A percentile compares a stretch with the other conserved stretches of the same genome.
These are phyloP conservation scores for Bipolaris zeicola DNA, from an alignment of 2,329 filamentous ascomycete species.

Conservation along the genomic window DNA sequence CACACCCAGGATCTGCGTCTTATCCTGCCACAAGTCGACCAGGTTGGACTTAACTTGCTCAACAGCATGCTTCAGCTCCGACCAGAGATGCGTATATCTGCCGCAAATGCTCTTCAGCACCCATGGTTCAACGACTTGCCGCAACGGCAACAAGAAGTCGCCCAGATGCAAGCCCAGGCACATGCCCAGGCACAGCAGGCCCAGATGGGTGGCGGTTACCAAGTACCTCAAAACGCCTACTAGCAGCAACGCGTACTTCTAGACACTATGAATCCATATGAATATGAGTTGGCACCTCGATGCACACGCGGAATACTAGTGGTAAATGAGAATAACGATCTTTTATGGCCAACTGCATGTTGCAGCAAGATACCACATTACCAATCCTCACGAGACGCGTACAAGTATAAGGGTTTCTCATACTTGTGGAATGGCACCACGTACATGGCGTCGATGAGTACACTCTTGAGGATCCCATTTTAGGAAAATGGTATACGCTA, in stretches of 20 bases:
- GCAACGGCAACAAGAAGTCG: slow-evolving; percentile 53
- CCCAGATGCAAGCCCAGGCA: slow-evolving; percentile 39
- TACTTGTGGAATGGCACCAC: neutral
- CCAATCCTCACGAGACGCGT: slow-evolving; percentile 1
- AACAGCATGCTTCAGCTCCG: slow-evolving; percentile 90
- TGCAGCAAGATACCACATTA: neutral
- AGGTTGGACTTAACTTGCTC: slow-evolving; percentile 82
- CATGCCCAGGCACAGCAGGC: slow-evolving; percentile 46
- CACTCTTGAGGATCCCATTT: neutral
- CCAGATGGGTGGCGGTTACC: slow-evolving; percentile 48
- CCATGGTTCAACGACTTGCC: slow-evolving; percentile 86
- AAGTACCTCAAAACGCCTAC: slow-evolving; percentile 48
- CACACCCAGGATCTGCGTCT: slow-evolving; percentile 86
- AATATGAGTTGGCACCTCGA: neutral
- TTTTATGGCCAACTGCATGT: neutral
- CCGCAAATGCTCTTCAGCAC: slow-evolving; percentile 83
- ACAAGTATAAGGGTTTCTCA: neutral
- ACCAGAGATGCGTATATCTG: slow-evolving; percentile 89
- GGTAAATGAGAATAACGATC: neutral
- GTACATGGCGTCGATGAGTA: neutral
- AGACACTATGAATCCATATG: neutral
- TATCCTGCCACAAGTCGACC: slow-evolving; percentile 90
- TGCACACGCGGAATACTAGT: neutral
- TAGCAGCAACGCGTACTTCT: slow-evolving; percentile 21
- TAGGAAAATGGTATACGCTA: neutral